These are phyloP conservation scores for Iris pallida DNA, from an alignment of 116 monocot genomes.

Conservation along the genomic window DNA sequence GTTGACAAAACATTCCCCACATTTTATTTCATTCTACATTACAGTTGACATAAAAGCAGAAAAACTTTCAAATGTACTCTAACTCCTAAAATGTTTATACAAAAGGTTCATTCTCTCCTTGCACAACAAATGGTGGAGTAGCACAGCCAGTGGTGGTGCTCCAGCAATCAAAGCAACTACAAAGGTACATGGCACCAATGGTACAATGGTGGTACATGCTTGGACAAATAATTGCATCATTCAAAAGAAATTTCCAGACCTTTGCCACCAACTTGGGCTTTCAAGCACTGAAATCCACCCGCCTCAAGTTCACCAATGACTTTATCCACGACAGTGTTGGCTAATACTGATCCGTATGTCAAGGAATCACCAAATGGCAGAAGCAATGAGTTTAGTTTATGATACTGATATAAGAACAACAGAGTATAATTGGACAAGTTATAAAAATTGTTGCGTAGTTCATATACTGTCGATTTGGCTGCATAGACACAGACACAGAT, in stretches of 20 bases:
- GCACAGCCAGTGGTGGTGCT: no score
- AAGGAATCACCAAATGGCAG: constrained; percentile 23
- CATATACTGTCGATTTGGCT: no score
- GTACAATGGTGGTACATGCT: background rate
- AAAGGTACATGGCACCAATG: no score
- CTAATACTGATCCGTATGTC: constrained; percentile 43
- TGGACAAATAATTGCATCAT: constrained; percentile 5
- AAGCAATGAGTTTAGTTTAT: background rate
- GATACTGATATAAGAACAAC: background rate
- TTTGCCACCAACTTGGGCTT: constrained; percentile 63
- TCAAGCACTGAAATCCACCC: constrained; percentile 67
- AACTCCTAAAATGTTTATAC: no score
- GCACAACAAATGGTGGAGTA: background rate
- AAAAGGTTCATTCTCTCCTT: no score
- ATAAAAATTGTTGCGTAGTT: no score
- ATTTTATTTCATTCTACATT: no score
- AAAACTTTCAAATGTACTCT: no score
- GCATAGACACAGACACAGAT: no score
- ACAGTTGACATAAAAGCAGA: no score
- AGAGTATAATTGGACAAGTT: background rate
- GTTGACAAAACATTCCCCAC: no score
- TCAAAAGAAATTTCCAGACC: constrained; percentile 58
- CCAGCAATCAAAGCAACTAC: no score
- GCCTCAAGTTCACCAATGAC: constrained; percentile 64
- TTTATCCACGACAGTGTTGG: constrained; percentile 40